Evolutionary conservation across 306 rosid genomes (phyloP), one percentile per base, ranked within the genome.

Genomic region (Trifolium fragiferum): DNA sequence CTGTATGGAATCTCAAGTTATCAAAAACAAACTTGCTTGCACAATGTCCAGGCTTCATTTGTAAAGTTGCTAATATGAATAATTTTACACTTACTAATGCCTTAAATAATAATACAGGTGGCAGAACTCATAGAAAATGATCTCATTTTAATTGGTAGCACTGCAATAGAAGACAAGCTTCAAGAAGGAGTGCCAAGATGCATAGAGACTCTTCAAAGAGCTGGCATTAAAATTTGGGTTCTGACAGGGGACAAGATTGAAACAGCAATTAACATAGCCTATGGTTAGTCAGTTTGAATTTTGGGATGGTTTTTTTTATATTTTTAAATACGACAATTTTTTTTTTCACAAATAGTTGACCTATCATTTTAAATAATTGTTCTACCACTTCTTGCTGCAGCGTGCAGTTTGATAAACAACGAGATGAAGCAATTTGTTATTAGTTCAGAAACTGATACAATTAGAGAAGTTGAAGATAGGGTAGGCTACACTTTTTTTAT

Each of bases 201-300:
- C 83, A 90, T 94, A 79, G 95, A 88, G 88, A 94, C 97, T 80
- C 96, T 94, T 66, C 77, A 93, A 62, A 83, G 88, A 82, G 98
- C 98, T 81, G 98, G 98, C 68, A 94, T 94, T 82, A 94, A 94
- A 85, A 84, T 94, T 79, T 94, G 98, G 98, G 86, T 94, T 75
- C 89, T 94, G 37, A 94, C 98, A 5, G 98, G 98, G 66, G 98
- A 94, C 91, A 94, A 94, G 88, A 88, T 94, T 89, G 98, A 94
- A 87, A 94, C 98, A 50, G 98, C 98, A 25, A 94, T 94, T 73
- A 94, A 94, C 86, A 94, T 94, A 79, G 97, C 90, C 46, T 94
- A 94, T 87, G 98, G 98, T 94, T 46, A 72, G 94, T 80, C 70
- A 35, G 19, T 75, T 79, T 77, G 27, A 49, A 71, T 49, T 33